phyloP scores from a whole-genome alignment of 345 rosid species.

The Laguncularia racemosa region DNA sequence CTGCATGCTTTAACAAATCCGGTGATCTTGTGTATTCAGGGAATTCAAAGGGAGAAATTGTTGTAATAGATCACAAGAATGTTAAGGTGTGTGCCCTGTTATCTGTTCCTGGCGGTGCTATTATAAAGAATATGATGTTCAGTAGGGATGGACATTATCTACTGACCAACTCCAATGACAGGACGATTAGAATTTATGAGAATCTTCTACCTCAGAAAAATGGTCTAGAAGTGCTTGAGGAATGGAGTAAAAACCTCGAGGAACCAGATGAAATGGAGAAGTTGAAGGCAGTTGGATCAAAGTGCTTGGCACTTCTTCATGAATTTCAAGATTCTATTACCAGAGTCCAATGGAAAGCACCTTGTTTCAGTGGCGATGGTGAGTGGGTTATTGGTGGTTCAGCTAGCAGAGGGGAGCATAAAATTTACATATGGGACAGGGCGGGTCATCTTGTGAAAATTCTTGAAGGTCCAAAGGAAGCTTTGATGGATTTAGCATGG shows the following conservation, averaged over 20 bases:
- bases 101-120: slow-evolving; percentile 60
- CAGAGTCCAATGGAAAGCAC: slow-evolving; percentile 97
- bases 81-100: slow-evolving; percentile 58
- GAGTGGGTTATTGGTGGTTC: slow-evolving; percentile 99
- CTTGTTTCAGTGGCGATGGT: slow-evolving; percentile 97
- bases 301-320: slow-evolving; percentile 72
- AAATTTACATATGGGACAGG: slow-evolving; percentile 97
- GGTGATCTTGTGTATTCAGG: slow-evolving; percentile 97
- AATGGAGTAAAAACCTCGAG: slow-evolving; percentile 33
- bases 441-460: slow-evolving; percentile 97
- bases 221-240: slow-evolving; percentile 40
- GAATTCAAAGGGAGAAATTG: slow-evolving; percentile 92
- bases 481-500: slow-evolving; percentile 93
- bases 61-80: slow-evolving; percentile 66
- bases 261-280: slow-evolving; percentile 62
- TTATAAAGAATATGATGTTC: slow-evolving; percentile 78
- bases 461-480: slow-evolving; percentile 99
- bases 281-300: slow-evolving; percentile 66
- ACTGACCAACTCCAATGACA: slow-evolving; percentile 93
- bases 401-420: slow-evolving; percentile 98
- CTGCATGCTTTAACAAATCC: slow-evolving; percentile 89
- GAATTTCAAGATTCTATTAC: slow-evolving; percentile 98
- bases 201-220: slow-evolving; percentile 78
- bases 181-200: slow-evolving; percentile 82
- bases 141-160: slow-evolving; percentile 88